These are phyloP conservation scores for Candida rishiriensis DNA, from an alignment of 805 yeast genomes.

Conservation along the genomic window DNA sequence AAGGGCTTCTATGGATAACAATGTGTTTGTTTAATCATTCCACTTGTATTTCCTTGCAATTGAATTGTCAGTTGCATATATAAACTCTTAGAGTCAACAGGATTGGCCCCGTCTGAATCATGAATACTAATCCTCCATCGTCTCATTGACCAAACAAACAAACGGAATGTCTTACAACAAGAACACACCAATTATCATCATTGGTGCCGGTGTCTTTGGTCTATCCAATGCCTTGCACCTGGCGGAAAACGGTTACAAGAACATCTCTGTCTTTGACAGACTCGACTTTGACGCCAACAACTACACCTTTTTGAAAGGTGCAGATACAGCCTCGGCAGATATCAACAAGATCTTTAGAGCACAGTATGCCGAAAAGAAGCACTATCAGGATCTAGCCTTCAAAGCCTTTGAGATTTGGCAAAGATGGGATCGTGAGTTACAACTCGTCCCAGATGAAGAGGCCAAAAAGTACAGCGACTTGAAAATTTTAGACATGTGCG, in stretches of 20 bases:
- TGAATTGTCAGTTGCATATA: too few relatives aligned
- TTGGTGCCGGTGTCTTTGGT: slow-evolving; percentile 57
- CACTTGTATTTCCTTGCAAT: too few relatives aligned
- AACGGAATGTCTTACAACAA: slow-evolving; percentile 1
- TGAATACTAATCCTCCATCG: too few relatives aligned
- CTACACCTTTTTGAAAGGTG: slow-evolving; percentile 32
- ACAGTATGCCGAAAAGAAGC: slow-evolving; percentile 33
- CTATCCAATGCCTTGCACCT: slow-evolving; percentile 45
- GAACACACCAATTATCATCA: slow-evolving; percentile 32
- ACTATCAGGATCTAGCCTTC: slow-evolving; percentile 29
- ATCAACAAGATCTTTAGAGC: slow-evolving; percentile 37
- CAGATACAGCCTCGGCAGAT: slow-evolving; percentile 38
- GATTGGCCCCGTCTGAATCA: too few relatives aligned
- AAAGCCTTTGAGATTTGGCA: slow-evolving; percentile 25
- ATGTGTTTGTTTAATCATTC: too few relatives aligned
- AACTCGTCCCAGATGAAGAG: slow-evolving; percentile 21
- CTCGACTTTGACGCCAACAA: slow-evolving; percentile 26
- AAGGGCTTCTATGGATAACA: too few relatives aligned
- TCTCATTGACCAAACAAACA: too few relatives aligned
- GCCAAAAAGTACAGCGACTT: slow-evolving; percentile 21
- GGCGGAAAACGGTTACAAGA: slow-evolving; percentile 30
- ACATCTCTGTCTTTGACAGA: slow-evolving; percentile 37
- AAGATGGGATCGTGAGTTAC: slow-evolving; percentile 22
- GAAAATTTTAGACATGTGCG: slow-evolving; percentile 25
- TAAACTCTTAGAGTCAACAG: too few relatives aligned